Percentiles rank a stretch among this genome's conserved stretches.
These are phyloP conservation scores for Lycium ferocissimum DNA, from an alignment of 257 asterid genomes.

Conservation along the genomic window DNA sequence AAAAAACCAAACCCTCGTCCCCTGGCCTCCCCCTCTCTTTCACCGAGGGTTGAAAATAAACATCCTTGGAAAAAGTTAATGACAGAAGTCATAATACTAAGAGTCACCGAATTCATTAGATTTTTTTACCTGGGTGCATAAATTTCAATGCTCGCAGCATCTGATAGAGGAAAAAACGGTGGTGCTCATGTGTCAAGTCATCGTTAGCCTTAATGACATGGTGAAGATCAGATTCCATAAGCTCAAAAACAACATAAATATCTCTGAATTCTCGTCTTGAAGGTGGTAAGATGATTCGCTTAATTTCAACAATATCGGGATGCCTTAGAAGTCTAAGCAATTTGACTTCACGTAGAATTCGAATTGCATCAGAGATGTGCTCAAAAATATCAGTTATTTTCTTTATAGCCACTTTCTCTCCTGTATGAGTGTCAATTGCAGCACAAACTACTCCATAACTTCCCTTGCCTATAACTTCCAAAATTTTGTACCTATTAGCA, in stretches of 20 bases:
- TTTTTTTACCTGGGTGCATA: conserved; percentile 81
- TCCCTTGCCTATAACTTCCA: conserved; percentile 90
- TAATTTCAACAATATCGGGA: conserved; percentile 94
- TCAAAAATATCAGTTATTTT: conserved; percentile 85
- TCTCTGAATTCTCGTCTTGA: conserved; percentile 85
- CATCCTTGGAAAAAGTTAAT: not conserved
- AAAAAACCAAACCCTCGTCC: not conserved
- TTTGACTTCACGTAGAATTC: conserved; percentile 89
- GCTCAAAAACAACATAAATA: conserved; percentile 90
- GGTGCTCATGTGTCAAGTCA: conserved; percentile 90
- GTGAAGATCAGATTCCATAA: conserved; percentile 97
- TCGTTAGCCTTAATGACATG: conserved; percentile 96
- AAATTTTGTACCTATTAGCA: conserved; percentile 79
- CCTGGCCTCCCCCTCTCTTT: not conserved
- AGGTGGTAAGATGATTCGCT: conserved; percentile 88
- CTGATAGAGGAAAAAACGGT: conserved; percentile 89
- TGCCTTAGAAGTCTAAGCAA: conserved; percentile 85
- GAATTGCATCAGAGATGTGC: conserved; percentile 84
- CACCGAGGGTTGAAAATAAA: conserved; percentile 4
- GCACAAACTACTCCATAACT: conserved; percentile 98
- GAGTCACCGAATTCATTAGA: not conserved
- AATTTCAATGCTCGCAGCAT: conserved; percentile 86
- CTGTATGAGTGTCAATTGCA: conserved; percentile 87
- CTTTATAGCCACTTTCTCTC: conserved; percentile 92
- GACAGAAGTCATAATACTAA: not conserved